Evolutionary conservation across 345 rosid species (phyloP), one percentile per base, ranked within the genome.

Genomic region (Brassica nigra): DNA sequence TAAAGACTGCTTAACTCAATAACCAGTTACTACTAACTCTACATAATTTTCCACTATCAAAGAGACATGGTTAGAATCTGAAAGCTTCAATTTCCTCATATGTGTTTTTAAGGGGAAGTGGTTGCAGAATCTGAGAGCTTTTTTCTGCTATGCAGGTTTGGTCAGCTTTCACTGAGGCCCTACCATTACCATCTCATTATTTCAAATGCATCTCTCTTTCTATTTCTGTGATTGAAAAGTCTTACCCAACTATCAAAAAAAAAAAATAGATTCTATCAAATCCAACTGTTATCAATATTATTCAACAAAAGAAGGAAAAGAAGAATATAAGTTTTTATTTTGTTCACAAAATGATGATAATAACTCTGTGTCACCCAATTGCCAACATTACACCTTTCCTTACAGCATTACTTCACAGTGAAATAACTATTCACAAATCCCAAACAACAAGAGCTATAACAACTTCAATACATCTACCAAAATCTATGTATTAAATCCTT

Each of bases 91-190:
- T 39, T 18, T 68, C 14, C 39, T 69, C 0, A 61, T 62, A 52
- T 71, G 62, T 76, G 88, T 90, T 62, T 8, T 86, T 76, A 88
- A 39, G 89, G 87, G 68, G 78, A 39, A 54, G 61, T 77, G 79
- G 65, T 70, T 67, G 70, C 72, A 78, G 78, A 78, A 78, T 78
- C 74, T 79, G 7, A 66, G 66, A 78, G 62, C 77, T 36, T 66
- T 65, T 65, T 34, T 70, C 23, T 20, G 52, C 16, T 62, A 28
- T 68, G 66, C 69, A 80, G 80, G 83, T 70, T 71, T 75, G 55
- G 76, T 76, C 83, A 80, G 83, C 80, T 80, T 80, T 80, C 76
- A 80, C 72, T 75, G 18, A 80, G 80, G 83, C 33, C 83, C 80
- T 75, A 80, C 83, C 79, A 80, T 62, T 75, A 80, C 83, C 79